phyloP scores from a whole-genome alignment of 2,329 filamentous ascomycete species.

The Botryotinia convoluta region DNA sequence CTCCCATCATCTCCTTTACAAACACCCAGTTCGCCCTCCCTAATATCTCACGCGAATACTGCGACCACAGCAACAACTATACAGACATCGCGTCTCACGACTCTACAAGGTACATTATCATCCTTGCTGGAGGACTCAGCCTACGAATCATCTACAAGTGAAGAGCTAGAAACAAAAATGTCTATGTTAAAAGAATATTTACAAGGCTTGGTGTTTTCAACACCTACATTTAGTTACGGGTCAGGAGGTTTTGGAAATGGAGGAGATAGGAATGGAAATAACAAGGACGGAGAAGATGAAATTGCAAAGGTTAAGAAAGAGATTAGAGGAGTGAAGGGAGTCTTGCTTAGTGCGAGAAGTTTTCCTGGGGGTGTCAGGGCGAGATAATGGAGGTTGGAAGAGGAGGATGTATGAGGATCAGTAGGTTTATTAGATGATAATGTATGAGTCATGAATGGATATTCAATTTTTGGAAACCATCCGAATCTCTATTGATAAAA shows the following conservation, averaged over 20 bases:
- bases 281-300: conserved; percentile 62
- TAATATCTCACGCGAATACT: conserved; percentile 28
- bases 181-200: conserved; percentile 62
- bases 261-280: conserved; percentile 31
- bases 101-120: conserved; percentile 50
- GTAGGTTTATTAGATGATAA: conserved; percentile 21
- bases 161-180: conserved; percentile 37
- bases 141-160: conserved; percentile 27
- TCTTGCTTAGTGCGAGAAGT: conserved; percentile 70
- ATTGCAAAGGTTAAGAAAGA: conserved; percentile 70
- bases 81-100: conserved; percentile 42
- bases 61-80: conserved; percentile 32
- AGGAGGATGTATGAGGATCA: conserved; percentile 13
- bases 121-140: conserved; percentile 47
- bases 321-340: conserved; percentile 76
- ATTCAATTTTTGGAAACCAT: background rate
- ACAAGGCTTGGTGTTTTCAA: conserved; percentile 55
- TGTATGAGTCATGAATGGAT: conserved; percentile 13
- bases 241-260: conserved; percentile 33
- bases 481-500: background rate
- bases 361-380: conserved; percentile 51
- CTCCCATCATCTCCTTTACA: conserved; percentile 38
- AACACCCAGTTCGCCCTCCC: conserved; percentile 31
- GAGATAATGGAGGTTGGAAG: conserved; percentile 3
- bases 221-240: conserved; percentile 37